Evolutionary conservation across 78 protist genomes (phyloP).

Genomic region (Pelomyxa schiedti): DNA sequence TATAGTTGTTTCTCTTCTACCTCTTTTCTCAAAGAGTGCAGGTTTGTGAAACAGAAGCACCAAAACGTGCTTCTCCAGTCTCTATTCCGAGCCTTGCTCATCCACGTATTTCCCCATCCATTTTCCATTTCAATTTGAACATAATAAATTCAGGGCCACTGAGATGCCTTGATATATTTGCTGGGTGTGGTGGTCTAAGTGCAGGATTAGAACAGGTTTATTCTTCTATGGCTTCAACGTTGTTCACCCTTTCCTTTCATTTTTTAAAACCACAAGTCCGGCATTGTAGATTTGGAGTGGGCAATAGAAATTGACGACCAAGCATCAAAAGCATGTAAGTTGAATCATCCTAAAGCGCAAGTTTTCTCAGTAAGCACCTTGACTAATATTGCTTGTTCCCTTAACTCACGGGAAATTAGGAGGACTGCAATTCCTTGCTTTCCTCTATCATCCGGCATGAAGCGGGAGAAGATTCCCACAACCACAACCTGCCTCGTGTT

Average conservation of each 20-base stretch:
- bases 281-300: neutral
- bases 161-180: constrained; percentile 2
- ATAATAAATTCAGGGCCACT: too few relatives aligned
- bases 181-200: constrained; percentile 1
- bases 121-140: too few relatives aligned
- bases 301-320: neutral
- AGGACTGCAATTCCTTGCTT: neutral
- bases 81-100: too few relatives aligned
- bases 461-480: neutral
- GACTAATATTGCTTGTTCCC: neutral
- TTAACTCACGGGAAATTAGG: neutral
- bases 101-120: too few relatives aligned
- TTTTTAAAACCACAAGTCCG: too few relatives aligned
- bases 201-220: neutral
- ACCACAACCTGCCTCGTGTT: neutral
- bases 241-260: neutral
- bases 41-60: neutral
- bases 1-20: neutral
- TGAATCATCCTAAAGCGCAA: neutral
- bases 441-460: neutral
- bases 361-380: neutral
- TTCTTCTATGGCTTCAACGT: neutral
- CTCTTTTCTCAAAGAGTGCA: neutral
- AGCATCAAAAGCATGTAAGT: neutral
- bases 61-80: neutral